Evolutionary conservation across 371 early-diverging fungal genomes (phyloP), one percentile per base, ranked within the genome.

Genomic region (Saksenaea vasiformis): DNA sequence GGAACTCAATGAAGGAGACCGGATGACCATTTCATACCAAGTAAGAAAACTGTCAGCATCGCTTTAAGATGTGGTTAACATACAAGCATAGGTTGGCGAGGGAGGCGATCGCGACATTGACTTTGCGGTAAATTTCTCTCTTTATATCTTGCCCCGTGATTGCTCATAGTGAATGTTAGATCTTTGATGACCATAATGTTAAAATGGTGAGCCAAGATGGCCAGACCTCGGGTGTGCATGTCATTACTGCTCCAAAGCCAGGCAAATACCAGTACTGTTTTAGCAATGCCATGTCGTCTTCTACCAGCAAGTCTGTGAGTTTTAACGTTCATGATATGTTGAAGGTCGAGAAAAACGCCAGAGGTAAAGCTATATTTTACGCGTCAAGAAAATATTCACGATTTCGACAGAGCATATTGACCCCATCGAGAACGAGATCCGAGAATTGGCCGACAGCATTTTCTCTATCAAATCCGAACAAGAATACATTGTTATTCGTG

Each of bases 251-350:
- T n/a, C 70, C 80, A 24, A 14, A 27, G 11, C 76, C 66, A 34
- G 92, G 93, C 31, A 75, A 69, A 68, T 83, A 89, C 64, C 77
- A 79, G n/a, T 93, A 90, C 72, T 93, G 93, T 77, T 92, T 93
- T 76, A 83, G 82, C 65, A 93, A 93, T 71, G 67, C 72, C 54
- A 79, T 83, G 74, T 81, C 82, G 11, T 68, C 80, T 10, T 63
- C 76, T 28, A 70, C 81, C n/a, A 84, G 76, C 54, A 88, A 87
- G 71, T 69, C 74, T 56, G 79, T 86, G 55, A 79, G 73, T 35
- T 88, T 88, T 66, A 83, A 84, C 64, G 77, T 76, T 8, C 70
- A 74, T 54, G 69, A 76, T 39, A 69, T 71, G 60, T 57, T 71
- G 36, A 73, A 70, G 24, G 59, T 67, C 24, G 28, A 61, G 24